Base-by-base conservation (phyloP, 2,329 filamentous ascomycete genomes). In the Aspergillus viridinutans region DNA sequence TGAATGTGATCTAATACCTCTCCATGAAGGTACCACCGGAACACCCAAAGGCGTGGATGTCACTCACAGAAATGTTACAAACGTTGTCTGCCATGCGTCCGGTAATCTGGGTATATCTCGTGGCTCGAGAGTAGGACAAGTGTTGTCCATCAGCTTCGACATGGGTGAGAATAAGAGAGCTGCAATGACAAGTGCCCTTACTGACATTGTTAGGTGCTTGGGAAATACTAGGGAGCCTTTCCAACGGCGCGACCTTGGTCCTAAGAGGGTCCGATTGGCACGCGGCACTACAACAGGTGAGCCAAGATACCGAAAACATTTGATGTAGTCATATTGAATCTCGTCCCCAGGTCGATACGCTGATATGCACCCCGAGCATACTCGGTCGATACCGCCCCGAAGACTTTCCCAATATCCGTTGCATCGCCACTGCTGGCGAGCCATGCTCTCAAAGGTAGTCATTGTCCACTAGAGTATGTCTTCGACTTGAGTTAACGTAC, bases 311-410 rank as follows among this genome's bases (percentile, higher is more conserved):
- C 6, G 10, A n/a, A 7, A 21, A 9, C 21, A 21, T 21, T 43
- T 2, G 29, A 32, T 32, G 29, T 17, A 43, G 40, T n/a, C 6
- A 3, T 9, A 1, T 21, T 42, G n/a, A 42, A 21, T n/a, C 5
- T 21, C 1, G 17, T 2, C 2, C 1, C 40, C 21, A 58, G 57
- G 50, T 58, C 14, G 57, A 58, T 28, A 58, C 47, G 1, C 26
- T 58, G 47, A 58, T 58, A 8, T 58, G 57, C 53, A 58, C 57
- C 17, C 57, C 57, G 35, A 58, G 53, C 45, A 56, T 58, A 26
- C 54, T 58, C 26, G 29, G 21, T 28, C 45, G 47, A 38, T 58
- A 56, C n/a, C 23, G 28, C 8, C 50, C 57, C 9, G 20, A 38
- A 26, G 50, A 54, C 10, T 58, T 51, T 14, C 57, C 57, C 4